Conservation (phyloP, 192 early-diverging fungal species). For the Umbelopsis isabellina region DNA sequence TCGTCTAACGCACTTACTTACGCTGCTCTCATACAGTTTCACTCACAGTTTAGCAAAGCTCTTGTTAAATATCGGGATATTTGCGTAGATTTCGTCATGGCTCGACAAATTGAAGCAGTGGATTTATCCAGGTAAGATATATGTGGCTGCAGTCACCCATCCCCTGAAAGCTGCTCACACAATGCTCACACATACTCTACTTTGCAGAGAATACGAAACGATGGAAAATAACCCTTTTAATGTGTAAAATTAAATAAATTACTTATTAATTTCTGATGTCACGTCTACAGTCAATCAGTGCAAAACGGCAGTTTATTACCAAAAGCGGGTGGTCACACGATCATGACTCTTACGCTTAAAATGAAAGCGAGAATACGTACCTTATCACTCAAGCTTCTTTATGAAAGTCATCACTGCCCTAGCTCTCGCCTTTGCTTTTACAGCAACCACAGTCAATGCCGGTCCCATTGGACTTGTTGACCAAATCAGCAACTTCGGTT, state of each 20-base stretch:
- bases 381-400: conserved; percentile 10
- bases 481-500: conserved; percentile 19
- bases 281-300: too few species aligned
- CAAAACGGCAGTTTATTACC: not conserved
- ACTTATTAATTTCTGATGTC: not conserved
- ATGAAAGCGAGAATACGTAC: not conserved
- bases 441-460: conserved; percentile 29
- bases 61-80: conserved; percentile 33
- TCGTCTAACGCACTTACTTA: too few species aligned
- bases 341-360: not conserved
- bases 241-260: not conserved
- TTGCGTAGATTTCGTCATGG: conserved; percentile 39
- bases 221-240: not conserved
- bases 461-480: conserved; percentile 25
- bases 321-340: conserved; percentile 14
- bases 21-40: conserved; percentile 28
- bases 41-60: conserved; percentile 41
- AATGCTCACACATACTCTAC: not conserved
- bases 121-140: conserved; percentile 31
- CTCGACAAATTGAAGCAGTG: conserved; percentile 36
- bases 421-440: conserved; percentile 25
- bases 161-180: not conserved
- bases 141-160: not conserved
- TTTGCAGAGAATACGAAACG: not conserved
- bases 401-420: conserved; percentile 35